Evolutionary conservation across 768 basidiomycete genomes (phyloP), one percentile per base, ranked within the genome.

Genomic region (Hirschioporus abietinus): DNA sequence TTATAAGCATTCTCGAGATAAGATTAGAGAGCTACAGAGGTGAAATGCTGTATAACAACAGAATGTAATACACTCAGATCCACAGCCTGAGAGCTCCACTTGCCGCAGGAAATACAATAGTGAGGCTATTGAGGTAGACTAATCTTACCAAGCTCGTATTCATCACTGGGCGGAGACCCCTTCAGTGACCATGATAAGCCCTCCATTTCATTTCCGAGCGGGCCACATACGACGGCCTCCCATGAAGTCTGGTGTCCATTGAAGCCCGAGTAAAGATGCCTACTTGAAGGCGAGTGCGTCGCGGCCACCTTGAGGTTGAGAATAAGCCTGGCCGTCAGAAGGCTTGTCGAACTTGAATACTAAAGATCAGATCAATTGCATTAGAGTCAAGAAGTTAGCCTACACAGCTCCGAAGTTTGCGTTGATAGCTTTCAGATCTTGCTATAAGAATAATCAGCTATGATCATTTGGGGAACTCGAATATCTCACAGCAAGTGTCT

Each of bases 351-450:
- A 8, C 42, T 52, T 52, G 30, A 30, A 15, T 6, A 52, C 12
- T 52, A 15, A 12, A 15, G 12, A n/a, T 52, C 12, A 52, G 20
- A 52, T 6, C 6, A 52, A 20, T 20, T 15, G 12, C 1, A 52
- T 5, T 12, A 5, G 42, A 52, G 15, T 3, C 12, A 52, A 20
- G 15, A 52, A 3, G 42, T 15, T 2, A 52, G 12, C 42, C 20
- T 52, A 52, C 42, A 73, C 35, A 25, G 71, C 72, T 35, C 72
- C 72, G 71, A 73, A 73, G 42, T 70, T 72, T 6, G 72, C 72
- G 63, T 73, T 73, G 59, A 73, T 69, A 59, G 69, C 72, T 65
- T 73, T 73, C 26, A 73, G 66, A 64, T 72, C 72, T 62, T 63
- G 64, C 72, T 73, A 66, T 52, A 57, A 12, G 60, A 7, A 5